These are phyloP conservation scores for Mucor irregularis DNA, from an alignment of 371 early-diverging fungal genomes.

Conservation along the genomic window DNA sequence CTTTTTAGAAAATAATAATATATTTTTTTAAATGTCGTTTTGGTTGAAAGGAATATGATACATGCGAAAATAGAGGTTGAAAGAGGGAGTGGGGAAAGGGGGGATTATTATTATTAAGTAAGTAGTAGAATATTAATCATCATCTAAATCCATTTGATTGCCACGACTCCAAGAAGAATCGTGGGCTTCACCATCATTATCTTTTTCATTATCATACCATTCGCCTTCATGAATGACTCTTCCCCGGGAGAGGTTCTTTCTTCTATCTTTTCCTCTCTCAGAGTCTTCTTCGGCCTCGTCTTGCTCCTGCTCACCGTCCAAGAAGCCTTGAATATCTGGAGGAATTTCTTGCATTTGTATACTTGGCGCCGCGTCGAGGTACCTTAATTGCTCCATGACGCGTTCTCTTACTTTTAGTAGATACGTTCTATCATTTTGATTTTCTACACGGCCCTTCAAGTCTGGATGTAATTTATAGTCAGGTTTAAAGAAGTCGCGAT, in stretches of 20 bases:
- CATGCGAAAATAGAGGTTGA: too few relatives aligned
- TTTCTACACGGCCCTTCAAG: conserved; percentile 76
- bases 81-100: too few relatives aligned
- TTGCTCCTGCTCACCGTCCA: conserved; percentile 64
- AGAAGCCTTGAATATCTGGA: conserved; percentile 75
- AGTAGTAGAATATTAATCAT: too few relatives aligned
- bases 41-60: too few relatives aligned
- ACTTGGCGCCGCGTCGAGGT: conserved; percentile 90
- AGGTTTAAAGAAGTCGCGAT: conserved; percentile 80
- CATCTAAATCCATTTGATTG: conserved; percentile 19
- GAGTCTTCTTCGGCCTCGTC: conserved; percentile 58
- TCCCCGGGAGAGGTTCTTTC: conserved; percentile 19
- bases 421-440: conserved; percentile 89
- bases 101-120: too few relatives aligned
- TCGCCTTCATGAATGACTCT: conserved; percentile 33
- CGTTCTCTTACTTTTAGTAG: conserved; percentile 75
- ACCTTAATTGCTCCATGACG: conserved; percentile 91
- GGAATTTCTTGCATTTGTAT: conserved; percentile 95
- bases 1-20: too few relatives aligned
- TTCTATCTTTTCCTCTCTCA: conserved; percentile 48
- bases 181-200: conserved; percentile 44
- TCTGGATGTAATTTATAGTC: conserved; percentile 86
- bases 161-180: conserved; percentile 25
- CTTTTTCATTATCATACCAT: conserved; percentile 49
- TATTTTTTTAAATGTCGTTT: too few relatives aligned